A percentile compares a stretch with the other conserved stretches of the same genome.
Conservation (phyloP, 352 stramenopile genomes). For the Globisporangium megalacanthum region DNA sequence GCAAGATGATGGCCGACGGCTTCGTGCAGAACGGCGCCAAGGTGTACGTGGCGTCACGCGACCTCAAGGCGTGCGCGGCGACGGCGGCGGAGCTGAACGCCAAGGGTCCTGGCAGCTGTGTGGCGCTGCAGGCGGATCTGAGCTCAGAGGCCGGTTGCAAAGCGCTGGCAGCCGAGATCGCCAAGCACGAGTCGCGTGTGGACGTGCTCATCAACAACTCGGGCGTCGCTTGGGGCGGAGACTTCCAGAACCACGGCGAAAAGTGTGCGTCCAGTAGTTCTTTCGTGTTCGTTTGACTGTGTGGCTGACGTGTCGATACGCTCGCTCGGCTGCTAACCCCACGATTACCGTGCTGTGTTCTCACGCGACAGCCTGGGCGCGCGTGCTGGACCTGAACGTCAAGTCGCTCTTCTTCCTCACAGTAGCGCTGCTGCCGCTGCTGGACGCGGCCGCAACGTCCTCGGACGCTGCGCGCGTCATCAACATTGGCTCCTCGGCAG, state of each 20-base stretch:
- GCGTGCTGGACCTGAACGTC: constrained; percentile 93
- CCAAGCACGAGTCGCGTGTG: constrained; percentile 63
- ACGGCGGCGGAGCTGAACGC: constrained; percentile 25
- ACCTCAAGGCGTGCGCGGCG: too few relatives aligned
- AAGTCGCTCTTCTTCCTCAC: constrained; percentile 93
- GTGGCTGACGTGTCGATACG: neutral
- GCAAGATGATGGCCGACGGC: too few relatives aligned
- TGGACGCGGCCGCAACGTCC: constrained; percentile 61
- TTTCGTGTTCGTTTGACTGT: neutral
- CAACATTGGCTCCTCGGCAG: constrained; percentile 67
- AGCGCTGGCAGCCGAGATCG: constrained; percentile 70
- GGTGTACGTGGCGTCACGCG: too few relatives aligned
- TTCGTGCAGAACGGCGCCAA: too few relatives aligned
- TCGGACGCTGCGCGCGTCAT: constrained; percentile 55
- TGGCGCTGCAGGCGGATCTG: constrained; percentile 73
- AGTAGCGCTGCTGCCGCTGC: constrained; percentile 83
- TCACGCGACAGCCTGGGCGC: constrained; percentile 75
- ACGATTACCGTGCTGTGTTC: too few relatives aligned
- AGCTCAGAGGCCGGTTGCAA: constrained; percentile 75
- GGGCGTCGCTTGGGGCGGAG: constrained; percentile 49
- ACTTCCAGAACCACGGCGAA: constrained; percentile 30
- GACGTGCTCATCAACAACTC: constrained; percentile 96
- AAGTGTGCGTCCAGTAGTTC: constrained; percentile 12
- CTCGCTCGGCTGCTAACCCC: neutral
- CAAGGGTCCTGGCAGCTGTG: constrained; percentile 55